Conservation (phyloP, 2,329 filamentous ascomycete species). For the Verticillium nonalfalfae region DNA sequence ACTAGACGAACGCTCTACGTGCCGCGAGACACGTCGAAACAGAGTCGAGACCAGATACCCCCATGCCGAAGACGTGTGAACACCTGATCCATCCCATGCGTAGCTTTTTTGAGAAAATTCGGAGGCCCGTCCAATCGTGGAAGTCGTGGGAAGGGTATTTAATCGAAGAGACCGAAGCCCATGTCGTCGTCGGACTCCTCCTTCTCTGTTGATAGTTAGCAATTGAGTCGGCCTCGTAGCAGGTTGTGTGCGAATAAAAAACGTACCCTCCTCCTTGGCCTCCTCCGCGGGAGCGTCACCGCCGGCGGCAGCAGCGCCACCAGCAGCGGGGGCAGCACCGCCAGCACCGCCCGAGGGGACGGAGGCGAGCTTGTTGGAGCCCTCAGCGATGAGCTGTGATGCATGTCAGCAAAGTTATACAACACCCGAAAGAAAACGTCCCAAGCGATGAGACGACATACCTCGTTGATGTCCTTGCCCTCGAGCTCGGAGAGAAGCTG, state of each 20-base stretch:
- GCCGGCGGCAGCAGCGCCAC: constrained; percentile 60
- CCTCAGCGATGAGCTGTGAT: constrained; percentile 78
- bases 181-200: constrained; percentile 32
- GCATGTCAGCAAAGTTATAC: background rate
- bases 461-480: constrained; percentile 90
- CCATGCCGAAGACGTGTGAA: constrained; percentile 22
- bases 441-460: constrained; percentile 35
- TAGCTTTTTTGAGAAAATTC: constrained; percentile 25
- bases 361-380: constrained; percentile 90
- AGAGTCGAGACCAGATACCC: constrained; percentile 16
- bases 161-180: constrained; percentile 69
- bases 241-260: constrained; percentile 22
- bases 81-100: constrained; percentile 22
- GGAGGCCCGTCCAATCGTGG: constrained; percentile 19
- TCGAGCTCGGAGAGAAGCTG: constrained; percentile 86
- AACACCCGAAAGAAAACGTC: too few species aligned
- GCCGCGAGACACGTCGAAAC: constrained; percentile 8
- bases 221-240: background rate
- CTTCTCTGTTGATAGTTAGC: constrained; percentile 41
- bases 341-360: constrained; percentile 88
- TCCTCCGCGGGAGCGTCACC: constrained; percentile 57
- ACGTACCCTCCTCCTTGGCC: constrained; percentile 78
- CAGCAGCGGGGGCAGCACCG: constrained; percentile 61
- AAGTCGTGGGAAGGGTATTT: constrained; percentile 31
- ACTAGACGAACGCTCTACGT: constrained; percentile 9